Evolutionary conservation across 768 basidiomycete genomes (phyloP).

Genomic region (Tylopilus rubrobrunneus): DNA sequence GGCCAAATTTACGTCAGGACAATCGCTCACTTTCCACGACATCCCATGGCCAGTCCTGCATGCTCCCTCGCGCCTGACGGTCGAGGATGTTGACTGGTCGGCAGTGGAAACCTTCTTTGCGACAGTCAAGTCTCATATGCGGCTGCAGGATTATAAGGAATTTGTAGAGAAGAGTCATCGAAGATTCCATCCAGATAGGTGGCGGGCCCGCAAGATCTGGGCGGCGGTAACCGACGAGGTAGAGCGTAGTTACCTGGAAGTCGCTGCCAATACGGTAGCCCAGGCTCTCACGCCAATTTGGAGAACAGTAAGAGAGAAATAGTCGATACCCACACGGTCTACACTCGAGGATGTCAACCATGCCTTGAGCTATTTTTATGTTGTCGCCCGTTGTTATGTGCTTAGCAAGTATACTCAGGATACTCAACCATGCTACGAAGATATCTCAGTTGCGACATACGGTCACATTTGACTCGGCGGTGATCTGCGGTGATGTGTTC

Average conservation of each 20-base stretch:
- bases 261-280: constrained; percentile 68
- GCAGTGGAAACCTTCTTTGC: constrained; percentile 71
- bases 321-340: neutral
- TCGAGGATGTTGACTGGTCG: constrained; percentile 69
- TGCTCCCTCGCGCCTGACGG: constrained; percentile 45
- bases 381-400: no score
- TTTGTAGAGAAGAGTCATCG: constrained; percentile 70
- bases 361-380: no score
- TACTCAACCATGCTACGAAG: no score
- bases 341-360: no score
- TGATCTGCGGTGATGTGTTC: no score
- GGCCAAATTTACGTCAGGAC: constrained; percentile 48
- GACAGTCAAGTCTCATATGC: constrained; percentile 48
- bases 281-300: constrained; percentile 73
- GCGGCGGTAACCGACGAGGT: constrained; percentile 53
- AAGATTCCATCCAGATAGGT: constrained; percentile 78
- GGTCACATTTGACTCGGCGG: no score
- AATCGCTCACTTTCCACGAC: constrained; percentile 54
- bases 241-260: constrained; percentile 57
- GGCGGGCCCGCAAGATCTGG: constrained; percentile 65
- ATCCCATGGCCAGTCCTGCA: constrained; percentile 77
- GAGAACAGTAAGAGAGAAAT: constrained; percentile 39
- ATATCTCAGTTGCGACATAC: no score
- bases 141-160: constrained; percentile 55
- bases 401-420: no score